Evolutionary conservation across 257 asterid species (phyloP).

Genomic region (Ligustrum vulgare): DNA sequence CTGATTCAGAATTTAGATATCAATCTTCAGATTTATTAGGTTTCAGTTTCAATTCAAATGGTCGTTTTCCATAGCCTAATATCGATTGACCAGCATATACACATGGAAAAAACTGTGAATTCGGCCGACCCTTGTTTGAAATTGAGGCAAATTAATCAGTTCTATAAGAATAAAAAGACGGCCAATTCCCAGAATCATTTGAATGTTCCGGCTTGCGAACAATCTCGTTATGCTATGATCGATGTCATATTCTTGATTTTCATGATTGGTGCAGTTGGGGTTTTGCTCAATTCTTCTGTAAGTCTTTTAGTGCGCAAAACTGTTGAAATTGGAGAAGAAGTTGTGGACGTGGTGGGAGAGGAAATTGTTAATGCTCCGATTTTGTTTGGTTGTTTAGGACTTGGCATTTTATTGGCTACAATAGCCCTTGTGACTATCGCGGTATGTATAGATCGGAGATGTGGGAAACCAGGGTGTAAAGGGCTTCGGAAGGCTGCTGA

Average conservation of each 20-base stretch:
- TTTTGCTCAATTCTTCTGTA: slow-evolving; percentile 29
- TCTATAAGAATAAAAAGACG: slow-evolving; percentile 38
- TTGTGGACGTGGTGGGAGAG: slow-evolving; percentile 54
- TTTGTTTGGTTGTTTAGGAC: slow-evolving; percentile 79
- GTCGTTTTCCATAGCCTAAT: slow-evolving; percentile 17
- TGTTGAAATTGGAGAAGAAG: slow-evolving; percentile 47
- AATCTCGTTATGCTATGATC: slow-evolving; percentile 64
- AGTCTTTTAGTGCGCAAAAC: slow-evolving; percentile 30
- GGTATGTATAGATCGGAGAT: slow-evolving; percentile 48
- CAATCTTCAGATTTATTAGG: slow-evolving; percentile 26
- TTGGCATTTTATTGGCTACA: slow-evolving; percentile 58
- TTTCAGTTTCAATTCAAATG: too few species aligned
- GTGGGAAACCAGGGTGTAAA: slow-evolving; percentile 72
- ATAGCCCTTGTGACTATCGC: slow-evolving; percentile 60
- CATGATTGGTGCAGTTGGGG: slow-evolving; percentile 65
- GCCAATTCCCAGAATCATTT: slow-evolving; percentile 36
- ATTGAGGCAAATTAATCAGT: slow-evolving; percentile 59
- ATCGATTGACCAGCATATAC: slow-evolving; percentile 56
- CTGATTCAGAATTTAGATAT: slow-evolving; percentile 31
- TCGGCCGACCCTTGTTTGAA: slow-evolving; percentile 50
- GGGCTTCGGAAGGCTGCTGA: slow-evolving; percentile 85
- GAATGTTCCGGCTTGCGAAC: slow-evolving; percentile 66
- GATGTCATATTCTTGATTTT: slow-evolving; percentile 76
- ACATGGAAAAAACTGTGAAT: slow-evolving; percentile 67
- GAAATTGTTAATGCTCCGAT: slow-evolving; percentile 65